Base-by-base conservation (phyloP, 2,329 filamentous ascomycete genomes). In the Alternaria alternata region DNA sequence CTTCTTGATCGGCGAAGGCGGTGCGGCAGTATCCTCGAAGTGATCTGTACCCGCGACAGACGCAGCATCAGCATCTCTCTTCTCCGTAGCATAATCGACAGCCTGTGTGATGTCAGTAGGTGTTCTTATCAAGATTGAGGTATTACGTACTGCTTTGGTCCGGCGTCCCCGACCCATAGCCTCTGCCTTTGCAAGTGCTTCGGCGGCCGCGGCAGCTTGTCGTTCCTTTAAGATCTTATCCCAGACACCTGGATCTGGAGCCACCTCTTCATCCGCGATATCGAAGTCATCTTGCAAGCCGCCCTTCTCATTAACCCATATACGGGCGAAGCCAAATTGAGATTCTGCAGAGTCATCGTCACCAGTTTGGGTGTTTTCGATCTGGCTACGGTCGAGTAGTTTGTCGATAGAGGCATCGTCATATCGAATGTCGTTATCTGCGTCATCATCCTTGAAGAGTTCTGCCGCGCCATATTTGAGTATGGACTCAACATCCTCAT, bases 101-200 rank as follows among this genome's bases (percentile, higher is more conserved):
- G 68, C 74, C 73, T 81, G 62, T 18, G 4, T 7, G 1, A 34
- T 32, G 52, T 72, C 28, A 70, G 62, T 46, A 30, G 4, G 5
- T 30, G 7, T 52, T 32, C 2, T 16, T 18, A 24, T 9, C 20
- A 14, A 9, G 9, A 30, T 9, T 2, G 34, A 47, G 8, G 11
- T 0, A n/a, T 11, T 26, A 66, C 82, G 78, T 78, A 86, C 84
- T 66, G 83, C 81, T 62, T 91, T 87, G 65, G 89, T 88, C 67
- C 95, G 87, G 65, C 92, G 92, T 39, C 95, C 95, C 61, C 95
- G 88, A 11, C 95, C 95, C 48, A 97, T 87, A n/a, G 87, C 87
- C 75, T 96, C 88, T 49, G 88, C 85, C 59, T 89, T 88, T 34
- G 88, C 88, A 22, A 77, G 65, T 7, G 89, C 88, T 69, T 93